A percentile compares a stretch with the other conserved stretches of the same genome.
Evolutionary conservation across 495 filamentous ascomycete genomes (phyloP).

Genomic region (Diplogelasinospora grovesii): DNA sequence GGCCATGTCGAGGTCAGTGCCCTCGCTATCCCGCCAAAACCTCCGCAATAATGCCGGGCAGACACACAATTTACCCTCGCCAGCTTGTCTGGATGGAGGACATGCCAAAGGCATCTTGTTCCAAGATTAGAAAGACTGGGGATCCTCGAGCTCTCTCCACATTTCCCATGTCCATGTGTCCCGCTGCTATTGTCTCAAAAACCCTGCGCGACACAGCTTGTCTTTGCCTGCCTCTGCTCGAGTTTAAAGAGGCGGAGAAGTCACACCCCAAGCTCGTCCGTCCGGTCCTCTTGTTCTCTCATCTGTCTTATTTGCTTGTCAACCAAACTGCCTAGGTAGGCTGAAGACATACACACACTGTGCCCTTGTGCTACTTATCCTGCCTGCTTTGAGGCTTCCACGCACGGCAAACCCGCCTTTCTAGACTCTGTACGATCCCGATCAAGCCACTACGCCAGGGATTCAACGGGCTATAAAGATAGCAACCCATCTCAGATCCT

Average conservation of each 20-base stretch:
- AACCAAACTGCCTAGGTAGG: background rate
- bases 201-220: constrained; percentile 22
- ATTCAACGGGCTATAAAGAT: constrained; percentile 18
- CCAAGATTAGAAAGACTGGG: constrained; percentile 22
- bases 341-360: constrained; percentile 8
- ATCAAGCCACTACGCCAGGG: constrained; percentile 18
- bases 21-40: constrained; percentile 9
- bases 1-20: constrained; percentile 9
- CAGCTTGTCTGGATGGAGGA: constrained; percentile 13
- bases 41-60: constrained; percentile 9
- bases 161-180: constrained; percentile 22
- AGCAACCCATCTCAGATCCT: constrained; percentile 17
- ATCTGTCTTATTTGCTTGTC: constrained; percentile 2
- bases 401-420: constrained; percentile 12
- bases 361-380: constrained; percentile 18
- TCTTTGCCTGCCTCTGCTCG: constrained; percentile 7
- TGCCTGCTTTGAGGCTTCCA: constrained; percentile 9
- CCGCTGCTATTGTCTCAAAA: constrained; percentile 30
- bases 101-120: constrained; percentile 15
- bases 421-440: constrained; percentile 18
- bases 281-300: constrained; percentile 5
- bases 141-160: constrained; percentile 23
- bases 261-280: constrained; percentile 12
- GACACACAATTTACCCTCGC: constrained; percentile 20
- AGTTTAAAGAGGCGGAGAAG: constrained; percentile 24